These are phyloP conservation scores for Coniferiporia weirii DNA, from an alignment of 1,284 basidiomycete species.

Conservation along the genomic window DNA sequence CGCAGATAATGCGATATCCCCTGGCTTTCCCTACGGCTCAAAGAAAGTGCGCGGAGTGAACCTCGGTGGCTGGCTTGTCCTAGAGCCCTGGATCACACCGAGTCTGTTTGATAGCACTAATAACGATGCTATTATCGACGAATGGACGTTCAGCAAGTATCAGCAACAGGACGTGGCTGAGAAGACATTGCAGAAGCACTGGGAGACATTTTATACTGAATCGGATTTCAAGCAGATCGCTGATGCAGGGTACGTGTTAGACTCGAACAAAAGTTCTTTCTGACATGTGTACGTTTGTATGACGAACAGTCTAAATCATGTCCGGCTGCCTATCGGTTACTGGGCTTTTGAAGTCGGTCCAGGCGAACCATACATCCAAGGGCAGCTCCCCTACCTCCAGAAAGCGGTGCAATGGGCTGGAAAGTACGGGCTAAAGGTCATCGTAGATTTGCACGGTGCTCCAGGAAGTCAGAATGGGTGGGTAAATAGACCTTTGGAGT, in stretches of 20 bases:
- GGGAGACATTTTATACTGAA: conserved; percentile 81
- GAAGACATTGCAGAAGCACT: conserved; percentile 56
- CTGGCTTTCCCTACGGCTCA: conserved; percentile 48
- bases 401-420: conserved; percentile 77
- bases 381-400: conserved; percentile 68
- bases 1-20: conserved; percentile 28
- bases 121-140: conserved; percentile 68
- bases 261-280: conserved; percentile 21
- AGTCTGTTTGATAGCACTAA: conserved; percentile 81
- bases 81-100: conserved; percentile 86
- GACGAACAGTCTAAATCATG: conserved; percentile 64
- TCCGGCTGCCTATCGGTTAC: conserved; percentile 84
- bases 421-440: conserved; percentile 72
- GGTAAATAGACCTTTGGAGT: conserved; percentile 20
- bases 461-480: conserved; percentile 83
- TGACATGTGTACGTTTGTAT: background rate
- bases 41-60: conserved; percentile 63
- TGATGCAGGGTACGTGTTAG: conserved; percentile 54
- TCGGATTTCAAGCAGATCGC: conserved; percentile 69
- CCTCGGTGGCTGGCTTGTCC: conserved; percentile 76
- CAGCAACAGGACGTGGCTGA: conserved; percentile 48
- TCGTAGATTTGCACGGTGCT: conserved; percentile 79
- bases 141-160: conserved; percentile 78
- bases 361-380: conserved; percentile 83
- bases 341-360: conserved; percentile 85